phyloP scores from a whole-genome alignment of 345 rosid species.

The Triadica sebifera region DNA sequence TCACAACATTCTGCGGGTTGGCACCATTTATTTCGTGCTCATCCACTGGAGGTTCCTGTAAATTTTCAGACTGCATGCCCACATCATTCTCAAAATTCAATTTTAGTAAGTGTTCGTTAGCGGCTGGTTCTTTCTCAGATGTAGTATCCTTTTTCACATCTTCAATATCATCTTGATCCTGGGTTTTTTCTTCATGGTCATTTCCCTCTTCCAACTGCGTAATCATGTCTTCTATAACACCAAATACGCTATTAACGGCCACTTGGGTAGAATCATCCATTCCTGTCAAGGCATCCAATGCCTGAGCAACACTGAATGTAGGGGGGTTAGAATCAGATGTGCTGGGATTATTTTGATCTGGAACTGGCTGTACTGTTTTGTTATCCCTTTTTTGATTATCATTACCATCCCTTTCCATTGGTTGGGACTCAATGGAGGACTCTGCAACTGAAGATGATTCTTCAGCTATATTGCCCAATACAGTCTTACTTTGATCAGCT shows the following conservation, averaged over 20 bases:
- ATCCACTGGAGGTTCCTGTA: constrained; percentile 24
- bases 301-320: constrained; percentile 61
- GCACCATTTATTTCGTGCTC: constrained; percentile 24
- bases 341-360: constrained; percentile 42
- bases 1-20: constrained; percentile 24
- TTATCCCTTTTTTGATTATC: constrained; percentile 56
- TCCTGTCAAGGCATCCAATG: constrained; percentile 84
- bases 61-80: constrained; percentile 22
- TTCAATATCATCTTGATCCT: constrained; percentile 28
- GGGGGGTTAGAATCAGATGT: constrained; percentile 38
- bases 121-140: constrained; percentile 25
- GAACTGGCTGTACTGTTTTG: constrained; percentile 39
- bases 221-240: constrained; percentile 88
- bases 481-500: constrained; percentile 44
- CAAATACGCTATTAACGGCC: constrained; percentile 93
- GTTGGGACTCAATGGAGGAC: constrained; percentile 48
- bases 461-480: constrained; percentile 32
- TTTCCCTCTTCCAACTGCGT: constrained; percentile 65
- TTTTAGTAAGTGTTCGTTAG: constrained; percentile 18
- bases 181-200: constrained; percentile 36
- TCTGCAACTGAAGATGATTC: constrained; percentile 38
- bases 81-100: constrained; percentile 24
- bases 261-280: constrained; percentile 95
- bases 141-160: constrained; percentile 31
- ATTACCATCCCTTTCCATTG: constrained; percentile 46